These are phyloP conservation scores for Calonectria leucothoes DNA, from an alignment of 2,329 filamentous ascomycete genomes.

Conservation along the genomic window DNA sequence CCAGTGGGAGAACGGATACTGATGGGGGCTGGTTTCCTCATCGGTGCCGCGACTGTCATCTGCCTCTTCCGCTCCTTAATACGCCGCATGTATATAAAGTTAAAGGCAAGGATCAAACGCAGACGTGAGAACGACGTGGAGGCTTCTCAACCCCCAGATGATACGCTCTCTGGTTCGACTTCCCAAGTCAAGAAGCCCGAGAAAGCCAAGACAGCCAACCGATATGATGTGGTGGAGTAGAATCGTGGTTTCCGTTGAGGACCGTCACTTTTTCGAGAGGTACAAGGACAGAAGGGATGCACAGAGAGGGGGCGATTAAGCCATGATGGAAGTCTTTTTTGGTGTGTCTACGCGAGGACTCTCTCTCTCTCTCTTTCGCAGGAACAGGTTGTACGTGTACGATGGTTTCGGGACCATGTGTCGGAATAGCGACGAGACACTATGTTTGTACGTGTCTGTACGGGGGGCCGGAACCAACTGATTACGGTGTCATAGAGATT, in stretches of 20 bases:
- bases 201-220: not conserved
- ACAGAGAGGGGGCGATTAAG: not conserved
- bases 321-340: not conserved
- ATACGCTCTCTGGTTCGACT: not conserved
- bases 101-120: no score
- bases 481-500: not conserved
- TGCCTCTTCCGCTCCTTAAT: no score
- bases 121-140: not conserved
- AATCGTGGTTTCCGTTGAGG: no score
- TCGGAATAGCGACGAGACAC: not conserved
- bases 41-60: no score
- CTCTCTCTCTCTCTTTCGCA: not conserved
- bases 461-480: not conserved
- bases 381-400: not conserved
- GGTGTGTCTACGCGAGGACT: not conserved
- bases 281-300: not conserved
- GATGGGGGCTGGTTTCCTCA: no score
- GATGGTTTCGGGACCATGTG: not conserved
- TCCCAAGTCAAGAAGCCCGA: not conserved
- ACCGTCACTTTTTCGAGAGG: not conserved
- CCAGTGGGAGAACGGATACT: no score
- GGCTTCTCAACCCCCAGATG: not conserved
- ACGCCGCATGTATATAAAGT: no score
- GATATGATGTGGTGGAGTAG: not conserved
- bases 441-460: not conserved